Evolutionary conservation across 1,284 basidiomycete species (phyloP), one percentile per base, ranked within the genome.

Genomic region (Cutaneotrichosporon cavernicola): DNA sequence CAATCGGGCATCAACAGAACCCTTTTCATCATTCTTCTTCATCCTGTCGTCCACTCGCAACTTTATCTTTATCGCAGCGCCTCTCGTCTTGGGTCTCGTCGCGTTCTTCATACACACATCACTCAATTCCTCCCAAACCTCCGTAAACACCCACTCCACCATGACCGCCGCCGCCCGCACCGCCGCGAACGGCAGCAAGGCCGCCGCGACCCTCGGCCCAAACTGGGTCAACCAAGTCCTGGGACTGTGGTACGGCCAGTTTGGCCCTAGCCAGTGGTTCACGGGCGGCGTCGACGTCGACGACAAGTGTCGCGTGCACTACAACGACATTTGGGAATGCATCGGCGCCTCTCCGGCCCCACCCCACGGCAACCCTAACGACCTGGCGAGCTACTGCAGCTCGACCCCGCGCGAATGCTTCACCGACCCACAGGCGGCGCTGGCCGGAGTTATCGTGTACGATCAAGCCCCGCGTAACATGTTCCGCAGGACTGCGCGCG

Each of bases 381-480:
- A 53, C 51, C 51, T 50, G 22, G 11, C 26, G 21, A 5, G 14
- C 22, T 26, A 50, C 49, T 30, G 51, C 51, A 18, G 2, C 31
- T 16, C 31, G 0, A 50, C 32, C 8, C 57, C 57, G 18, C 30
- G 43, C 46, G 46, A 47, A 30, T 43, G 40, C 14, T 49, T 49
- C 57, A 5, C 43, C 14, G 46, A 58, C 46, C 46, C 57, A 3
- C 30, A 32, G 5, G 26, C 57, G 3, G 52, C 63, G 1, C 63
- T 64, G 7, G 63, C 58, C 2, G 30, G 58, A 14, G 32, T 64
- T 3, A 52, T 64, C 18, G 38, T 56, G 22, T 56, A 57, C 47
- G 63, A 64, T 55, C 63, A 64, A 55, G 51, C 60, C 22, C 50
- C 63, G 16, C 63, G 63, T 30, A 64, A 64, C 63, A 56, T 64